Conservation (phyloP, 1,139 yeast species). For the Hyphopichia wangnamkhiaoensis region DNA sequence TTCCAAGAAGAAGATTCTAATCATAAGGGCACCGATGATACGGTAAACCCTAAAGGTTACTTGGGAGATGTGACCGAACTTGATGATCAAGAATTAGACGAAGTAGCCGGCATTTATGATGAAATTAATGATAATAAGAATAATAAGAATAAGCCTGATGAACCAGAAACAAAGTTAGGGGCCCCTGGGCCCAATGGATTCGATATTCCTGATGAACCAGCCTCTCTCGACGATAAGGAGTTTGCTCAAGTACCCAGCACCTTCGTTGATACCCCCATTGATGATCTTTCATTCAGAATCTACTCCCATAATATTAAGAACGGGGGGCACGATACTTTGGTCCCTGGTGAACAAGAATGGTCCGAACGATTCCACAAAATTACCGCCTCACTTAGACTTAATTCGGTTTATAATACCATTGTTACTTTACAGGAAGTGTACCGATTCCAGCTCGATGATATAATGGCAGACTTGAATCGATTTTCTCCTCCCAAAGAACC, state of each 20-base stretch:
- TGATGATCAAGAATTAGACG: slow-evolving; percentile 16
- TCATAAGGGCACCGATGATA: slow-evolving; percentile 10
- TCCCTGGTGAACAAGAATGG: slow-evolving; percentile 36
- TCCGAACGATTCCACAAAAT: slow-evolving; percentile 23
- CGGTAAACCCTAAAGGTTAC: slow-evolving; percentile 20
- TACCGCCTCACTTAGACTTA: slow-evolving; percentile 29
- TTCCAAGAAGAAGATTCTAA: slow-evolving; percentile 8
- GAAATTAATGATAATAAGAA: slow-evolving; percentile 15
- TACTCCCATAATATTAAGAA: slow-evolving; percentile 43
- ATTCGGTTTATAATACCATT: slow-evolving; percentile 24
- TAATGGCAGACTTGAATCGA: slow-evolving; percentile 29
- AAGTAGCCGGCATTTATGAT: slow-evolving; percentile 16
- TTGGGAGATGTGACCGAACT: slow-evolving; percentile 25
- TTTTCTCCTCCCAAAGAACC: slow-evolving; percentile 19
- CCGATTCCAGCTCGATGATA: slow-evolving; percentile 33
- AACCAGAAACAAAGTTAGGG: slow-evolving; percentile 3
- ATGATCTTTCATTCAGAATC: slow-evolving; percentile 28
- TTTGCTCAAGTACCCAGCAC: slow-evolving; percentile 18
- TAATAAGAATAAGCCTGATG: background rate
- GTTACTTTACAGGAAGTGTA: slow-evolving; percentile 40
- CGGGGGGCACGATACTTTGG: slow-evolving; percentile 29
- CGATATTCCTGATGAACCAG: slow-evolving; percentile 9
- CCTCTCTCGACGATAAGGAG: slow-evolving; percentile 17
- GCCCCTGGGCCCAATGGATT: slow-evolving; percentile 8
- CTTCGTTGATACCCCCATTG: slow-evolving; percentile 12